These are phyloP conservation scores for Aspergillus eucalypticola DNA, from an alignment of 2,329 filamentous ascomycete species.

Conservation along the genomic window DNA sequence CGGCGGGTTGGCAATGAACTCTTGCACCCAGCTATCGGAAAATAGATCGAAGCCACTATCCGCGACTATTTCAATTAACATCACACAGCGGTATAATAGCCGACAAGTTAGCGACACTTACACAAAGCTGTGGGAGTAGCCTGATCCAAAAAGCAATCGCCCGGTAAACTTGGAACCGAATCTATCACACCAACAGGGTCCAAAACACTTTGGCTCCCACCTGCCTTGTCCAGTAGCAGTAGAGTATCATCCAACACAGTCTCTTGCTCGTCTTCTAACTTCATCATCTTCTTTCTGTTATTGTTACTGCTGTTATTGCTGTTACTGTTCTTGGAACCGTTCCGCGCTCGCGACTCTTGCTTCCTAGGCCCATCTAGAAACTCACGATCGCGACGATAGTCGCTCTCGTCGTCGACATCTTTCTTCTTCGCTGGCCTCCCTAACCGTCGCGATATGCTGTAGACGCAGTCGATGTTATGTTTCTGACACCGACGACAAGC, in stretches of 20 bases:
- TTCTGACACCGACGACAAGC: slow-evolving; percentile 38
- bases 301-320: too few species aligned
- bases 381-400: background rate
- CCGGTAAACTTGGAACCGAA: background rate
- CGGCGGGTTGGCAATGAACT: slow-evolving; percentile 25
- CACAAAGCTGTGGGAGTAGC: slow-evolving; percentile 17
- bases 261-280: background rate
- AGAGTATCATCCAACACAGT: background rate
- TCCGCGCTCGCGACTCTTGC: background rate
- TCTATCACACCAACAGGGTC: background rate
- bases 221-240: background rate
- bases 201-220: background rate
- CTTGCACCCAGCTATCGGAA: slow-evolving; percentile 32
- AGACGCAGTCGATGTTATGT: slow-evolving; percentile 37
- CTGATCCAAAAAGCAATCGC: background rate
- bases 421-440: slow-evolving; percentile 38
- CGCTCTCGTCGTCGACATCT: slow-evolving; percentile 5
- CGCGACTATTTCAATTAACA: slow-evolving; percentile 8
- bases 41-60: slow-evolving; percentile 25
- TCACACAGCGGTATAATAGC: background rate
- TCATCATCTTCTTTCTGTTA: background rate
- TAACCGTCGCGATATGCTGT: slow-evolving; percentile 38
- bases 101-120: background rate
- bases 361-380: background rate
- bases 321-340: background rate